A percentile compares a stretch with the other conserved stretches of the same genome.
Evolutionary conservation across 805 yeast genomes (phyloP).

Genomic region (Sugiyamaella mastotermitis): DNA sequence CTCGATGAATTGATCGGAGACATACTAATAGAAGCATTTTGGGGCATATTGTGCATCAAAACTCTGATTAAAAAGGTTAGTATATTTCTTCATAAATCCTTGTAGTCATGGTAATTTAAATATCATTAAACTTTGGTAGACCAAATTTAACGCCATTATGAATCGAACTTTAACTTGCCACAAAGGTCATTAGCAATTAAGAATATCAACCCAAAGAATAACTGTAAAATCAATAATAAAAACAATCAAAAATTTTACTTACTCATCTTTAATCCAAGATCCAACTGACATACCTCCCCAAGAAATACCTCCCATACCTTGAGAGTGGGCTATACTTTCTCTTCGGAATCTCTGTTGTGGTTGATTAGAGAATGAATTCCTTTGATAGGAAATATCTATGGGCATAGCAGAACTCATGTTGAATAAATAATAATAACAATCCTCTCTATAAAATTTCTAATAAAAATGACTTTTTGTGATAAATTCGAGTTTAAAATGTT

Average conservation of each 20-base stretch:
- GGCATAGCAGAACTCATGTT: slow-evolving; percentile 31
- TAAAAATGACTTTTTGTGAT: too few species aligned
- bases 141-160: too few species aligned
- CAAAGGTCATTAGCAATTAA: too few species aligned
- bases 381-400: slow-evolving; percentile 36
- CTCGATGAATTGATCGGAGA: slow-evolving; percentile 62
- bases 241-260: slow-evolving; percentile 13
- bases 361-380: slow-evolving; percentile 17
- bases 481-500: too few species aligned
- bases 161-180: too few species aligned
- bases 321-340: slow-evolving; percentile 91
- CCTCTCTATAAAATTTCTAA: too few species aligned
- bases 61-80: slow-evolving; percentile 17
- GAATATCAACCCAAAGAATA: background rate
- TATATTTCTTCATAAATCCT: too few species aligned
- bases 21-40: too few species aligned
- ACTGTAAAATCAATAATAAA: background rate
- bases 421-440: too few species aligned
- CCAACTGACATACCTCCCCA: slow-evolving; percentile 97
- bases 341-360: slow-evolving; percentile 54
- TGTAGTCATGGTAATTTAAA: too few species aligned
- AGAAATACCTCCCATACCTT: slow-evolving; percentile 95
- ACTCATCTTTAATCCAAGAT: slow-evolving; percentile 90
- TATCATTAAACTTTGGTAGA: too few species aligned
- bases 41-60: slow-evolving; percentile 27